Conservation (phyloP, 495 filamentous ascomycete species). For the Talaromyces stipitatus region DNA sequence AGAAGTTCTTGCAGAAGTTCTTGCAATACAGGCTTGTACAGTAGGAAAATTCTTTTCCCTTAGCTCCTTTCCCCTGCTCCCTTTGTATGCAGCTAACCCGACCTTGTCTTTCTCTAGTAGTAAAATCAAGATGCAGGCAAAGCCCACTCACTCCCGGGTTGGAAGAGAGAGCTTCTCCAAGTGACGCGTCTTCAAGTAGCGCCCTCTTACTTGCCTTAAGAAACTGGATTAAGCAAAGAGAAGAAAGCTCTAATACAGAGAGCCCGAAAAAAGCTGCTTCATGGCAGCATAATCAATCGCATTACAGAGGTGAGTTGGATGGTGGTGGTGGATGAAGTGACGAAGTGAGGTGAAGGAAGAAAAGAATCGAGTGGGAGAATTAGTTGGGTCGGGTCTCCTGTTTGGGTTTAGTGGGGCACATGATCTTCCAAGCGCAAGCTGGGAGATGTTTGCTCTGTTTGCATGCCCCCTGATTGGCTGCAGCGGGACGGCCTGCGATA, state of each 20-base stretch:
- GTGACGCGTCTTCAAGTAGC: neutral
- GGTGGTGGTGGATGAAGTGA: conserved; percentile 17
- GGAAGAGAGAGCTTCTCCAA: neutral
- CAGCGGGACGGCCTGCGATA: neutral
- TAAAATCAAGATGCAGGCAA: neutral
- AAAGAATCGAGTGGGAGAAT: neutral
- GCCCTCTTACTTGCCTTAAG: conserved; percentile 6
- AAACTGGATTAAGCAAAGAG: conserved; percentile 20
- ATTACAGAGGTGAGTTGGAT: conserved; percentile 33
- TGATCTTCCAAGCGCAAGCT: neutral
- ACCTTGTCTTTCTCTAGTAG: neutral
- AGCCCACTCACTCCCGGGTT: neutral
- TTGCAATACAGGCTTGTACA: conserved; percentile 8
- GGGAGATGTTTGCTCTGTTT: conserved; percentile 12
- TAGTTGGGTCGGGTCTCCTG: conserved; percentile 7
- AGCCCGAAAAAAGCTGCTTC: conserved; percentile 24
- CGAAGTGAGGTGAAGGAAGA: conserved; percentile 15
- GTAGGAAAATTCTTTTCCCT: neutral
- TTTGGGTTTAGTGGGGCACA: neutral
- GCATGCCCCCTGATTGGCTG: neutral
- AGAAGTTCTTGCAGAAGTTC: neutral
- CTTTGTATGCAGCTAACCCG: neutral
- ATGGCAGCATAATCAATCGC: conserved; percentile 35
- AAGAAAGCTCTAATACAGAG: conserved; percentile 30
- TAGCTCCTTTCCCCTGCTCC: neutral